Evolutionary conservation across 148 eudicot species (phyloP).

Genomic region (Heliosperma pusillum): DNA sequence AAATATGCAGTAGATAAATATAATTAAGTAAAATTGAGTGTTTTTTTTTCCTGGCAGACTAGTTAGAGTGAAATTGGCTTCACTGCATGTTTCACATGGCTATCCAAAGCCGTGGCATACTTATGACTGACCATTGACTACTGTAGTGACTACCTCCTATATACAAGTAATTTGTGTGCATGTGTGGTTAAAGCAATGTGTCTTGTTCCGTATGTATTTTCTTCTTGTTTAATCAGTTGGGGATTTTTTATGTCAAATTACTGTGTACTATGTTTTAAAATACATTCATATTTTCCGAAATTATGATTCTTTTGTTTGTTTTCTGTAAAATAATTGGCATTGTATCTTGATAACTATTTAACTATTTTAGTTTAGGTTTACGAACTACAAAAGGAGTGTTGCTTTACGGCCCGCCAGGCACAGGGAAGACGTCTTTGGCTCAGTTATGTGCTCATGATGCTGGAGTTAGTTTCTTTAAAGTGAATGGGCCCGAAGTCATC

Average conservation of each 20-base stretch:
- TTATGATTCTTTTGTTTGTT: neutral
- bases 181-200: too few relatives aligned
- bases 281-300: neutral
- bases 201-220: too few relatives aligned
- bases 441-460: slow-evolving; percentile 71
- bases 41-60: too few relatives aligned
- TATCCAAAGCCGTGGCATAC: neutral
- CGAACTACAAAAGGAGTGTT: slow-evolving; percentile 92
- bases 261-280: slow-evolving; percentile 2
- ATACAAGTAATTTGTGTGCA: too few relatives aligned
- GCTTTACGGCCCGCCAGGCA: slow-evolving; percentile 95
- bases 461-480: slow-evolving; percentile 66
- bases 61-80: neutral
- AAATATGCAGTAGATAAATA: too few relatives aligned
- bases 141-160: too few relatives aligned
- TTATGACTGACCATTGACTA: neutral
- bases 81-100: neutral
- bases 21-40: too few relatives aligned
- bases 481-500: slow-evolving; percentile 87
- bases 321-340: slow-evolving; percentile 5
- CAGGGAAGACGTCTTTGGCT: slow-evolving; percentile 92
- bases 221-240: too few relatives aligned
- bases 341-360: slow-evolving; percentile 29
- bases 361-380: slow-evolving; percentile 64
- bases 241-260: neutral